A percentile compares a stretch with the other conserved stretches of the same genome.
Conservation (phyloP, 2,329 filamentous ascomycete genomes). For the Sphaceloma murrayae region DNA sequence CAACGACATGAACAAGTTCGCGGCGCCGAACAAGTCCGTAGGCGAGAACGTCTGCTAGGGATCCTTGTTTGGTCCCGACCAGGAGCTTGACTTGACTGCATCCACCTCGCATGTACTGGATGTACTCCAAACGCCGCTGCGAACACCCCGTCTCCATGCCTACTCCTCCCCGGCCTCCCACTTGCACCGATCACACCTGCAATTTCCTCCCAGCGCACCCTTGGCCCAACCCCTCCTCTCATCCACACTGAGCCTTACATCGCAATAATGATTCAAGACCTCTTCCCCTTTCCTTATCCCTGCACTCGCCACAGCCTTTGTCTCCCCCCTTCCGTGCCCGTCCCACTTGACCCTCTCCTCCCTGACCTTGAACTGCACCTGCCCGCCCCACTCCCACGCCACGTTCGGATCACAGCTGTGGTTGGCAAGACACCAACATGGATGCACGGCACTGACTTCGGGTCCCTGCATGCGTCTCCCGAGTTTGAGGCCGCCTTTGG, state of each 20-base stretch:
- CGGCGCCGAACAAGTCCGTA: too few species aligned
- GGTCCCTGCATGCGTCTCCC: conserved; percentile 62
- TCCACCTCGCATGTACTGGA: conserved; percentile 1
- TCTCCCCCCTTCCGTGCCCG: conserved; percentile 25
- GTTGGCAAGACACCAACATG: conserved; percentile 92
- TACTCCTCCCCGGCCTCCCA: conserved; percentile 47
- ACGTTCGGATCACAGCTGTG: conserved; percentile 95
- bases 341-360: conserved; percentile 47
- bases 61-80: not conserved
- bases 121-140: not conserved
- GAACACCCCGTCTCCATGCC: not conserved
- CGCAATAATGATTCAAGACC: conserved; percentile 89
- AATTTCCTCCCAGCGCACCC: conserved; percentile 80
- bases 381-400: conserved; percentile 81
- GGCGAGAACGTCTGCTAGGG: too few species aligned
- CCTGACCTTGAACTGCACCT: conserved; percentile 60
- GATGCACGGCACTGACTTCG: conserved; percentile 87
- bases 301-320: conserved; percentile 26
- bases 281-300: conserved; percentile 73
- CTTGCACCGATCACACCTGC: conserved; percentile 74
- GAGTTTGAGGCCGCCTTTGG: conserved; percentile 21
- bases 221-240: conserved; percentile 80
- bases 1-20: too few species aligned
- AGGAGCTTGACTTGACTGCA: conserved; percentile 3
- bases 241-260: conserved; percentile 66